These are phyloP conservation scores for Pichia sp. DNA, from an alignment of 1,139 yeast genomes.

Conservation along the genomic window DNA sequence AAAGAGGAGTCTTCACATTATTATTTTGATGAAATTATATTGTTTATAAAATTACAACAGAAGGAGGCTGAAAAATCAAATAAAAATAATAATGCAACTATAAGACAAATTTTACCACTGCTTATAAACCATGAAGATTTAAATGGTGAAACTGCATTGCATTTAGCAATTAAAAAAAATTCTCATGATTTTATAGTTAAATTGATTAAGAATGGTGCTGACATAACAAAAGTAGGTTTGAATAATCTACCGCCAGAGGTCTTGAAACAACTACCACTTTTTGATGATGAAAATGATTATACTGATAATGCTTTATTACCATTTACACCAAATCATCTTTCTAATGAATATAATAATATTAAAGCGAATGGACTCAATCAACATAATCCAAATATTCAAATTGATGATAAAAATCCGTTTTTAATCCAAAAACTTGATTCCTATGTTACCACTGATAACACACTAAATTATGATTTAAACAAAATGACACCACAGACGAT, in stretches of 20 bases:
- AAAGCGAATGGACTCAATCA: neutral
- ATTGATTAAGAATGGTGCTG: conserved; percentile 36
- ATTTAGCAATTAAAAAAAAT: conserved; percentile 48
- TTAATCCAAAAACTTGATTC: conserved; percentile 1
- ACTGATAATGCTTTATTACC: neutral
- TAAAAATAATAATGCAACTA: conserved; percentile 16
- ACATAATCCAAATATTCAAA: neutral
- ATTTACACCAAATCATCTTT: neutral
- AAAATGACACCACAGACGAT: conserved; percentile 11
- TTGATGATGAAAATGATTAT: neutral
- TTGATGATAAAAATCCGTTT: conserved; percentile 5
- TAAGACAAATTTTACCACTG: conserved; percentile 47
- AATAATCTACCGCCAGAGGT: conserved; percentile 20
- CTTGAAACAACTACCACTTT: conserved; percentile 14
- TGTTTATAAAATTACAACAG: conserved; percentile 26
- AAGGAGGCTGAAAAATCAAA: conserved; percentile 26
- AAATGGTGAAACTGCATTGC: conserved; percentile 64
- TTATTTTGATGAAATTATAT: conserved; percentile 36
- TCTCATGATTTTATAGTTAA: conserved; percentile 33
- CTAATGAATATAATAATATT: neutral
- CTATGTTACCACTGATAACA: neutral
- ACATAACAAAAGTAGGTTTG: conserved; percentile 23
- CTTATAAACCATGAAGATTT: conserved; percentile 65
- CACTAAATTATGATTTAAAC: neutral
- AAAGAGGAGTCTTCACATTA: conserved; percentile 36